Percentiles rank a stretch among this genome's conserved stretches.
Conservation (phyloP, 768 basidiomycete species). For the Hemileccinum rubropunctum region DNA sequence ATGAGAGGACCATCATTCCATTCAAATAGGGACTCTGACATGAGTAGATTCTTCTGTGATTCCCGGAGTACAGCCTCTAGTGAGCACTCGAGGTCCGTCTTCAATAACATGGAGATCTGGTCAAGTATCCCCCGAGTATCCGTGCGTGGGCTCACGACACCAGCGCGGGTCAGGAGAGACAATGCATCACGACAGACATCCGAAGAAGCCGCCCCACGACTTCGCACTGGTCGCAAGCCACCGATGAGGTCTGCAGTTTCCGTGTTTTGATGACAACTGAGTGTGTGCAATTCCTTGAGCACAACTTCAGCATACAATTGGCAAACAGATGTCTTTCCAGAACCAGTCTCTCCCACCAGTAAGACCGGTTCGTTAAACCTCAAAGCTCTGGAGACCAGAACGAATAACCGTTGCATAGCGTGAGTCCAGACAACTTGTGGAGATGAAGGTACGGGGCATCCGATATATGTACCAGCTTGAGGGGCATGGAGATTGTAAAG, state of each 20-base stretch:
- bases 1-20: slow-evolving; percentile 98
- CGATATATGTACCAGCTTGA: slow-evolving; percentile 49
- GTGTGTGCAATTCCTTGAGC: slow-evolving; percentile 56
- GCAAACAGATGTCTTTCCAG: slow-evolving; percentile 96
- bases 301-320: slow-evolving; percentile 78
- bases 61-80: slow-evolving; percentile 36
- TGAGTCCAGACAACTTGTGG: slow-evolving; percentile 82
- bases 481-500: slow-evolving; percentile 62
- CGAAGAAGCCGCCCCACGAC: slow-evolving; percentile 55
- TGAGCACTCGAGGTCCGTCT: slow-evolving; percentile 30
- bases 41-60: slow-evolving; percentile 44
- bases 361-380: slow-evolving; percentile 92
- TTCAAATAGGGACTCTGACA: slow-evolving; percentile 80
- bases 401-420: slow-evolving; percentile 88
- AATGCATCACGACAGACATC: slow-evolving; percentile 46
- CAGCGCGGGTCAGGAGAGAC: slow-evolving; percentile 40
- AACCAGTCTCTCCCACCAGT: slow-evolving; percentile 95
- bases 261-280: slow-evolving; percentile 98
- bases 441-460: slow-evolving; percentile 46
- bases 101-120: slow-evolving; percentile 23
- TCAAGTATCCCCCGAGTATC: slow-evolving; percentile 27
- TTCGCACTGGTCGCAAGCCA: slow-evolving; percentile 84
- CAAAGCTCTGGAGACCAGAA: slow-evolving; percentile 80
- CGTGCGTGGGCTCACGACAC: slow-evolving; percentile 27
- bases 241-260: slow-evolving; percentile 97